A percentile compares a stretch with the other conserved stretches of the same genome.
phyloP scores from a whole-genome alignment of 2,329 filamentous ascomycete genomes.

The Calonectria pseudoturangicola region DNA sequence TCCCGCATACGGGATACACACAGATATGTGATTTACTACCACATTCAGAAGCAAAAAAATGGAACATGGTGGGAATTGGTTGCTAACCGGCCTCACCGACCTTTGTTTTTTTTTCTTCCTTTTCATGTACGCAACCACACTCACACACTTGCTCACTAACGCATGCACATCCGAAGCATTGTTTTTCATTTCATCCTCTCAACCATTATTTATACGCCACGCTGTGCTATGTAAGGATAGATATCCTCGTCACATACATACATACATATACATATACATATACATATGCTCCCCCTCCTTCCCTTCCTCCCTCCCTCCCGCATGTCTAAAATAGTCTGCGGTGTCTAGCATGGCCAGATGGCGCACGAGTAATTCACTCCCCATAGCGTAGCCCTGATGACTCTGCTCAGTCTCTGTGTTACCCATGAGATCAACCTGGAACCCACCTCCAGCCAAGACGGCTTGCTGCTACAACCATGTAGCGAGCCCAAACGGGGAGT shows the following conservation, averaged over 20 bases:
- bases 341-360: slow-evolving; percentile 5
- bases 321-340: slow-evolving; percentile 2
- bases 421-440: slow-evolving; percentile 35
- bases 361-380: slow-evolving; percentile 35
- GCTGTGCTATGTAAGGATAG: not conserved
- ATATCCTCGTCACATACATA: not conserved
- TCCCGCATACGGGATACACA: slow-evolving; percentile 27
- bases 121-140: slow-evolving; percentile 29
- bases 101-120: slow-evolving; percentile 17
- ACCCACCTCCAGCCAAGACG: slow-evolving; percentile 31
- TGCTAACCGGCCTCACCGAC: slow-evolving; percentile 32
- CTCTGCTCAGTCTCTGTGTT: slow-evolving; percentile 35
- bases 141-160: not conserved
- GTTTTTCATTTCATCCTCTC: not conserved
- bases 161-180: slow-evolving; percentile 21
- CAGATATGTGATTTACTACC: slow-evolving; percentile 17
- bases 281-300: not conserved
- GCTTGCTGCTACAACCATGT: slow-evolving; percentile 18
- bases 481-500: slow-evolving; percentile 18
- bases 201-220: not conserved
- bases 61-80: slow-evolving; percentile 4
- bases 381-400: slow-evolving; percentile 31
- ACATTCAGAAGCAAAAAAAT: slow-evolving; percentile 24
- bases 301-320: slow-evolving; percentile 13
- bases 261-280: not conserved